These are phyloP conservation scores for Plectranthus barbatus DNA, from an alignment of 257 asterid genomes.

Conservation along the genomic window DNA sequence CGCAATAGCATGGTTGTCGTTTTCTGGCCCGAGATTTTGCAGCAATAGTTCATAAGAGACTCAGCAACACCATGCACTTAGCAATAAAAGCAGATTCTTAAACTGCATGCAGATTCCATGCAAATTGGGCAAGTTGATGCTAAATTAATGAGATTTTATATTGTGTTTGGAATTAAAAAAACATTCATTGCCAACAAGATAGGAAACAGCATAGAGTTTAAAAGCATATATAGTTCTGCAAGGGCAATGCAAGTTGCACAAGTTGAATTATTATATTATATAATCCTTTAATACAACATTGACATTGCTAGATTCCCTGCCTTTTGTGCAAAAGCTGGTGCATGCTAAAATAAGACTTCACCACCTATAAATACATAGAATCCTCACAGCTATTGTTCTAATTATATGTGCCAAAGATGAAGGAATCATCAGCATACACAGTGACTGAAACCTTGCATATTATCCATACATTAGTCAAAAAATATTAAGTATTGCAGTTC, in stretches of 20 bases:
- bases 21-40: not conserved
- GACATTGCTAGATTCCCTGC: too few relatives aligned
- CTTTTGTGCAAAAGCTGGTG: not conserved
- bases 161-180: not conserved
- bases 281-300: constrained; percentile 4
- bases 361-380: not conserved
- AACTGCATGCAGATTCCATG: constrained; percentile 25
- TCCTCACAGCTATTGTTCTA: not conserved
- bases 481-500: not conserved
- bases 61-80: not conserved
- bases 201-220: constrained; percentile 3
- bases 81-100: constrained; percentile 11
- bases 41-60: not conserved
- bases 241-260: constrained; percentile 27
- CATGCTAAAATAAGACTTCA: not conserved
- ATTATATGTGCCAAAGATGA: not conserved
- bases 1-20: not conserved
- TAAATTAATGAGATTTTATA: not conserved
- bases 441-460: not conserved
- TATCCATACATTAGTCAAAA: not conserved
- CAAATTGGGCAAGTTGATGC: constrained; percentile 38
- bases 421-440: not conserved
- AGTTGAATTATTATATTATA: constrained; percentile 16
- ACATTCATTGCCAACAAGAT: constrained; percentile 12
- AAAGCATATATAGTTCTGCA: constrained; percentile 15